These are phyloP conservation scores for Hypomontagnella monticulosa DNA, from an alignment of 495 filamentous ascomycete genomes.

Conservation along the genomic window DNA sequence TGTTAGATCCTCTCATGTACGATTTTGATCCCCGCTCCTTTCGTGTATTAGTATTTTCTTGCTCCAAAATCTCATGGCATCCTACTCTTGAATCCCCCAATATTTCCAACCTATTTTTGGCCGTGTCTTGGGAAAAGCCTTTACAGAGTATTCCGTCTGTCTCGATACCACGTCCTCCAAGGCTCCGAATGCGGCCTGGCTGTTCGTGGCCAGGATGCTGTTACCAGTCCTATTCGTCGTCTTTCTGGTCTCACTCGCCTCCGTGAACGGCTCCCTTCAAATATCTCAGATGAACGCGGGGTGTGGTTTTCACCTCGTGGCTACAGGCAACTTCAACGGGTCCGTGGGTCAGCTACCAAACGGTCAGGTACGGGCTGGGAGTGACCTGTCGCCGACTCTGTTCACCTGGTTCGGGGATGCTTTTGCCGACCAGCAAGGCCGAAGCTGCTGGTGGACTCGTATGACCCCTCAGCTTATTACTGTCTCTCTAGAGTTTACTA, in stretches of 20 bases:
- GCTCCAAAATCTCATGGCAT: background rate
- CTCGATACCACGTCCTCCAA: conserved; percentile 4
- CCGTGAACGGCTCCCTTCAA: conserved; percentile 10
- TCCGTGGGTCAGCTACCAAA: conserved; percentile 62
- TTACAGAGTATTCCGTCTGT: conserved; percentile 15
- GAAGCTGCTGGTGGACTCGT: conserved; percentile 48
- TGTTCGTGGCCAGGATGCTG: conserved; percentile 34
- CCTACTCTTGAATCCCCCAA: conserved; percentile 7
- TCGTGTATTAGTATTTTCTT: background rate
- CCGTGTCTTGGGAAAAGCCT: conserved; percentile 33
- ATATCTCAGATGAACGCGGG: conserved; percentile 24
- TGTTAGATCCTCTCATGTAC: background rate
- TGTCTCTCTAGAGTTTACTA: too few species aligned
- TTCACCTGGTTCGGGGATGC: conserved; percentile 48
- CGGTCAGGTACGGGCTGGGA: conserved; percentile 65
- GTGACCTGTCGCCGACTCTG: conserved; percentile 46
- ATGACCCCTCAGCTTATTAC: conserved; percentile 11
- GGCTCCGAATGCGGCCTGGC: conserved; percentile 1
- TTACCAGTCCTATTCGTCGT: conserved; percentile 17
- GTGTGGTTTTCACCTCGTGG: conserved; percentile 63
- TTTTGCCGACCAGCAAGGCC: conserved; percentile 40
- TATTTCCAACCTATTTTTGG: conserved; percentile 13
- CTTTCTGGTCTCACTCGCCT: conserved; percentile 26
- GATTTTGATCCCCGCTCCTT: background rate
- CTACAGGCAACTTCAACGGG: conserved; percentile 58